Evolutionary conservation across 2,329 filamentous ascomycete genomes (phyloP).

Genomic region (Cryphonectria naterciae): DNA sequence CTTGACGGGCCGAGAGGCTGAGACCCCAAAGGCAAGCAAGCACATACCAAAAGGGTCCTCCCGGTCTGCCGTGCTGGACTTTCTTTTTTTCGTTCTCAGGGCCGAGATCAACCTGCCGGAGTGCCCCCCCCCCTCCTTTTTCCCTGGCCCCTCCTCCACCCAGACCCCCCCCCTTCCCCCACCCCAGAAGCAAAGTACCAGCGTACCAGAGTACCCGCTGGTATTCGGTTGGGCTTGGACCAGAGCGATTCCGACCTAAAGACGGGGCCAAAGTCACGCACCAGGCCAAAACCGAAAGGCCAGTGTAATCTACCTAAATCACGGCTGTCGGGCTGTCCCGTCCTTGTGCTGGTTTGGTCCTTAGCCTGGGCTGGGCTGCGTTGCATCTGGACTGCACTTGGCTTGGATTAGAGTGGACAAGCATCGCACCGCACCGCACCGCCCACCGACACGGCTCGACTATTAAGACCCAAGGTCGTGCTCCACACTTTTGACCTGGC

Average conservation of each 20-base stretch:
- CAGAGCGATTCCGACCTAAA: neutral
- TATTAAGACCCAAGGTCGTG: slow-evolving; percentile 25
- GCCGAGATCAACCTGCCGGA: slow-evolving; percentile 11
- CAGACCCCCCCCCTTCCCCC: neutral
- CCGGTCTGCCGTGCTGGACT: slow-evolving; percentile 10
- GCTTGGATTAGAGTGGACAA: neutral
- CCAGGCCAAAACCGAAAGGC: slow-evolving; percentile 5
- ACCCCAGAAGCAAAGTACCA: neutral
- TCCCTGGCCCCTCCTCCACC: neutral
- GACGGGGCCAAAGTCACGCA: slow-evolving; percentile 6
- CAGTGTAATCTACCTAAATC: slow-evolving; percentile 3
- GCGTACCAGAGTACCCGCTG: neutral
- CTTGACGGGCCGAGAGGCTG: slow-evolving; percentile 18
- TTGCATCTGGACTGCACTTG: neutral
- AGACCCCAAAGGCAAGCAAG: slow-evolving; percentile 2
- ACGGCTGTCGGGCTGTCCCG: slow-evolving; percentile 23
- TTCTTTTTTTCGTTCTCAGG: slow-evolving; percentile 10
- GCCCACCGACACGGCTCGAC: slow-evolving; percentile 1
- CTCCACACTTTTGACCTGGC: slow-evolving; percentile 21
- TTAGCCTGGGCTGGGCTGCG: neutral
- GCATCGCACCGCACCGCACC: slow-evolving; percentile 7
- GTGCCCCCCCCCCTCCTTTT: neutral
- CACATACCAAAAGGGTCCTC: slow-evolving; percentile 13
- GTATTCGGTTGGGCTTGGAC: neutral
- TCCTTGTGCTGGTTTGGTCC: neutral